phyloP scores from a whole-genome alignment of 2,329 filamentous ascomycete species.

The Fusarium humuli region DNA sequence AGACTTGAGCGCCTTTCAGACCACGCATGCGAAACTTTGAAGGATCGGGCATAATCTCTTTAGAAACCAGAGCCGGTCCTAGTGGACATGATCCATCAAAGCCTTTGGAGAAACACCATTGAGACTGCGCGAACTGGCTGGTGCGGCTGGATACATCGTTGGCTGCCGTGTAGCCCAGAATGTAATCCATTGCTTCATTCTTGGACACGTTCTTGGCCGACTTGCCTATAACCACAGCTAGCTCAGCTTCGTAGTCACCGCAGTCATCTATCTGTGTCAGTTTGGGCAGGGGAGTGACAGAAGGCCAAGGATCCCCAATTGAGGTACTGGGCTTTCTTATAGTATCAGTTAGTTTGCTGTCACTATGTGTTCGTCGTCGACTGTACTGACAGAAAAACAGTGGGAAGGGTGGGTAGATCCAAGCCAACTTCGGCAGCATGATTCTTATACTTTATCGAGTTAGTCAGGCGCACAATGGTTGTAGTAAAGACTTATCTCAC shows the following conservation, averaged over 20 bases:
- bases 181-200: constrained; percentile 66
- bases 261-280: constrained; percentile 60
- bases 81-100: constrained; percentile 67
- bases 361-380: not conserved
- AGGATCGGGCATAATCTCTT: constrained; percentile 56
- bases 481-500: constrained; percentile 36
- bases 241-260: constrained; percentile 69
- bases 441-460: constrained; percentile 47
- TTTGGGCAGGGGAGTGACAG: constrained; percentile 64
- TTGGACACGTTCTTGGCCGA: constrained; percentile 64
- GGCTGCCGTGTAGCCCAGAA: constrained; percentile 71
- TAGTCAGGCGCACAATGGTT: not conserved
- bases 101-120: constrained; percentile 63
- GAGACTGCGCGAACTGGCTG: constrained; percentile 36
- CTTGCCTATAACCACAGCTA: constrained; percentile 66
- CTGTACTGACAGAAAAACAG: constrained; percentile 60
- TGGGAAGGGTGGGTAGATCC: constrained; percentile 64
- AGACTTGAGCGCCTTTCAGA: constrained; percentile 62
- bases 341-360: not conserved
- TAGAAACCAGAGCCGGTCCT: constrained; percentile 61
- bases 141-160: constrained; percentile 65
- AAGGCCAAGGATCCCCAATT: constrained; percentile 65
- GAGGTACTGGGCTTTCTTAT: constrained; percentile 62
- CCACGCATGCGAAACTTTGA: constrained; percentile 56
- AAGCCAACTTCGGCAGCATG: constrained; percentile 62